phyloP scores from a whole-genome alignment of 1,284 basidiomycete genomes.

The Puccinia polysora region DNA sequence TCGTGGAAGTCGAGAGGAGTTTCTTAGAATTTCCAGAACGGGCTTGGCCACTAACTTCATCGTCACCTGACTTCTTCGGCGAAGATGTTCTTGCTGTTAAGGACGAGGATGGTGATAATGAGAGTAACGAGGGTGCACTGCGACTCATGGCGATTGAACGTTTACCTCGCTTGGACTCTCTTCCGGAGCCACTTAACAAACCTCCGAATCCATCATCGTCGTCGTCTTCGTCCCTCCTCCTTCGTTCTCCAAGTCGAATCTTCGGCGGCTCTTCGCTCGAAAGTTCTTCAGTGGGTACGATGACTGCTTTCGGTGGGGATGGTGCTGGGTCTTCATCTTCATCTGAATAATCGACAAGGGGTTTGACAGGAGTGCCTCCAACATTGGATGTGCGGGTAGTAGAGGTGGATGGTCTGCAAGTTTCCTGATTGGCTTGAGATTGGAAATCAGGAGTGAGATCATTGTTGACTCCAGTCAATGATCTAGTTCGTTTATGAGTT shows the following conservation, averaged over 20 bases:
- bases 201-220: constrained; percentile 32
- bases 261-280: constrained; percentile 30
- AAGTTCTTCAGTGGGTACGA: not conserved
- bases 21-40: not conserved
- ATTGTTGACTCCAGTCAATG: not conserved
- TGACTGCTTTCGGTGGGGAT: not conserved
- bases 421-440: not conserved
- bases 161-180: constrained; percentile 11
- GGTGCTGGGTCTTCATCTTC: constrained; percentile 9
- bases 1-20: not conserved
- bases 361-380: not conserved
- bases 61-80: not conserved
- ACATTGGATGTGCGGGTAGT: not conserved
- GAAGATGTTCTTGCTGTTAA: not conserved
- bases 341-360: constrained; percentile 37
- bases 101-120: not conserved
- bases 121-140: too few relatives aligned
- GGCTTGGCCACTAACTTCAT: too few relatives aligned
- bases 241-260: constrained; percentile 13
- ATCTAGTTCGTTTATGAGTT: not conserved
- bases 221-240: constrained; percentile 34
- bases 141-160: not conserved
- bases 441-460: not conserved
- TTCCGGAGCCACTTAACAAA: not conserved
- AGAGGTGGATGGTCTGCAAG: not conserved